Evolutionary conservation across 208 protist species (phyloP).

Genomic region (Acanthamoeba quina): DNA sequence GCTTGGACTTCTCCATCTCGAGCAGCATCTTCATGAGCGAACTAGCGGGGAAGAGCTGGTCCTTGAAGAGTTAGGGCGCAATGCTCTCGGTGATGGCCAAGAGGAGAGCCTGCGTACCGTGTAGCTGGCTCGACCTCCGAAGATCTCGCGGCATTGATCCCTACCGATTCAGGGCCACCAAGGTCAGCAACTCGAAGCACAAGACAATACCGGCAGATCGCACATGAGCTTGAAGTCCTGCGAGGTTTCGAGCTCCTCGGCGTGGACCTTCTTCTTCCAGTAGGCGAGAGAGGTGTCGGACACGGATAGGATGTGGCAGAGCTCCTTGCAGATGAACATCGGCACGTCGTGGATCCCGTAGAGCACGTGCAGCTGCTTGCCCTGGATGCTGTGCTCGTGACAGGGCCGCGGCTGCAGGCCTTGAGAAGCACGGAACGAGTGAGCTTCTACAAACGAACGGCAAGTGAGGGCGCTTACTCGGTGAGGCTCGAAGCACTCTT

Average conservation of each 20-base stretch:
- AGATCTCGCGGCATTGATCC: conserved; percentile 49
- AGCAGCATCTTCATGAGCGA: conserved; percentile 32
- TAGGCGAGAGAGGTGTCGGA: conserved; percentile 36
- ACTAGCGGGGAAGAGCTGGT: conserved; percentile 22
- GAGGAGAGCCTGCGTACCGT: not conserved
- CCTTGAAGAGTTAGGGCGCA: not conserved
- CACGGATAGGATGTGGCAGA: not conserved
- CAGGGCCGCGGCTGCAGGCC: conserved; percentile 11
- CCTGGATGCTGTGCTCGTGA: conserved; percentile 17
- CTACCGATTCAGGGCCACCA: not conserved
- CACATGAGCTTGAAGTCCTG: conserved; percentile 50
- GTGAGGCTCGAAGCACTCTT: conserved; percentile 7
- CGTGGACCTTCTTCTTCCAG: conserved; percentile 50
- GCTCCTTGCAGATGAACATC: conserved; percentile 62
- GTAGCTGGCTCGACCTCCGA: conserved; percentile 32
- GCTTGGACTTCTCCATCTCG: conserved; percentile 34
- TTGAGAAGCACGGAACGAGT: not conserved
- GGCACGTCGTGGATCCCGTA: conserved; percentile 19
- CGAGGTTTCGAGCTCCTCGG: conserved; percentile 2
- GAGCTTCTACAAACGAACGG: too few relatives aligned
- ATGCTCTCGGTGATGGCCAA: not conserved
- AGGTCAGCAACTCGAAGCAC: not conserved
- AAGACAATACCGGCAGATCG: not conserved
- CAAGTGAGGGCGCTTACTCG: not conserved
- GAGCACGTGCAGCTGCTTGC: conserved; percentile 11